These are phyloP conservation scores for Herpotrichia juniperi DNA, from an alignment of 2,329 filamentous ascomycete species.

Conservation along the genomic window DNA sequence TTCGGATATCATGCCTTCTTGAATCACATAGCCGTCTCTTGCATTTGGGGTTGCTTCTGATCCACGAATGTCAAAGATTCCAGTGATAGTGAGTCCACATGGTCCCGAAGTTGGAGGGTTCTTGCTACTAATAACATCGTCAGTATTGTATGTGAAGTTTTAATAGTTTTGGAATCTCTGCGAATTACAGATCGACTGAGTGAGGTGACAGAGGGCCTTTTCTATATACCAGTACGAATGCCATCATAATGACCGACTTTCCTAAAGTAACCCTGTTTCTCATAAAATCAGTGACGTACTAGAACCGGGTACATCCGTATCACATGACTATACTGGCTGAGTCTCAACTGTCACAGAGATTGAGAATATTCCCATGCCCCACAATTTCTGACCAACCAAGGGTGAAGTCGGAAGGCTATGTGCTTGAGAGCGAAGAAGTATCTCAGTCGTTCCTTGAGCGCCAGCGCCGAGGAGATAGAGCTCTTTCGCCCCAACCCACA, in stretches of 20 bases:
- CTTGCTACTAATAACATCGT: conserved; percentile 59
- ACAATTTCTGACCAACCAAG: conserved; percentile 57
- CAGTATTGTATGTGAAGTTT: conserved; percentile 69
- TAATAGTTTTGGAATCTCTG: no score
- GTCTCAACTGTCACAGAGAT: no score
- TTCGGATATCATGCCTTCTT: conserved; percentile 67
- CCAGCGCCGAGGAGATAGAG: conserved; percentile 72
- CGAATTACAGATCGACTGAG: no score
- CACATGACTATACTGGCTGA: no score
- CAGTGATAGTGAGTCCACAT: conserved; percentile 67
- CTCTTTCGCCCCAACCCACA: conserved; percentile 71
- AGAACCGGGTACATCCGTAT: no score
- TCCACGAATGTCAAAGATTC: conserved; percentile 65
- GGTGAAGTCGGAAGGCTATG: conserved; percentile 65
- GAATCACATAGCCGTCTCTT: conserved; percentile 67
- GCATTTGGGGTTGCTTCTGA: conserved; percentile 53
- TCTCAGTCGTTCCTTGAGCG: conserved; percentile 69
- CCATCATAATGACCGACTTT: no score
- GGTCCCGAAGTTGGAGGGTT: conserved; percentile 59
- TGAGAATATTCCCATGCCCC: conserved; percentile 70
- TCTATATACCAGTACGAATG: no score
- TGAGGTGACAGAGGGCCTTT: no score
- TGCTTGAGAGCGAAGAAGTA: conserved; percentile 33
- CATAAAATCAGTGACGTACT: no score
- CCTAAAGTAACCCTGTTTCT: no score